Base-by-base conservation (phyloP, 257 asterid genomes). In the Nicotiana obtusifolia region DNA sequence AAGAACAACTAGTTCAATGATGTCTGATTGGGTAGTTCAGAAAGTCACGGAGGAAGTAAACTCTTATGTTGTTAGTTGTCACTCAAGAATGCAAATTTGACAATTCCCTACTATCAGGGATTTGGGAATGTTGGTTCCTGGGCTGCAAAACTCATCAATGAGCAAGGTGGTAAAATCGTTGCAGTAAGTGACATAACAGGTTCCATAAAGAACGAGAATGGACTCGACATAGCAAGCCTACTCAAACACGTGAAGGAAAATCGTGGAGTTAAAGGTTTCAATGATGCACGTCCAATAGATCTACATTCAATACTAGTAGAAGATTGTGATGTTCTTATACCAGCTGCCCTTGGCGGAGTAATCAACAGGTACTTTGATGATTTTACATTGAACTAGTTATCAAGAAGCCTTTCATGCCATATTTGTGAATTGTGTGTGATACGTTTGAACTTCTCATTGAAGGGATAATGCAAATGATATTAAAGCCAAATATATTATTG, bases 291-390 rank as follows among this genome's bases (percentile, higher is more conserved):
- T 8, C 19, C 87, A 4, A 68, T 93, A 2, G 94, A 93, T 66
- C 89, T 93, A 1, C 67, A 66, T 66, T 89, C 93, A 0, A 78
- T 94, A 81, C 79, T 94, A 73, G 90, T 88, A 11, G 93, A 94
- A 83, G 97, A 94, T 60, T 94, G 97, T 26, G 98, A 94, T 69
- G 87, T 94, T 87, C 94, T 94, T 41, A 91, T 94, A 84, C 98
- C 97, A 28, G 97, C 97, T 47, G 98, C 98, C 19, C 95, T 94
- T 1, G 98, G 98, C 19, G 98, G 98, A 28, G 98, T 94, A 14
- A 91, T 94, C 84, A 94, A 91, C 89, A 90, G 88, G 97, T 91
- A 16, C 1, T 62, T 56, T 79, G 62, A 66, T 3, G 54, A 64
- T n/a, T 22, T 77, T 24, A 62, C 16, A 62, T 60, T n/a, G 0